Base-by-base conservation (phyloP, 441 rosid species). In the Breynia disticha region DNA sequence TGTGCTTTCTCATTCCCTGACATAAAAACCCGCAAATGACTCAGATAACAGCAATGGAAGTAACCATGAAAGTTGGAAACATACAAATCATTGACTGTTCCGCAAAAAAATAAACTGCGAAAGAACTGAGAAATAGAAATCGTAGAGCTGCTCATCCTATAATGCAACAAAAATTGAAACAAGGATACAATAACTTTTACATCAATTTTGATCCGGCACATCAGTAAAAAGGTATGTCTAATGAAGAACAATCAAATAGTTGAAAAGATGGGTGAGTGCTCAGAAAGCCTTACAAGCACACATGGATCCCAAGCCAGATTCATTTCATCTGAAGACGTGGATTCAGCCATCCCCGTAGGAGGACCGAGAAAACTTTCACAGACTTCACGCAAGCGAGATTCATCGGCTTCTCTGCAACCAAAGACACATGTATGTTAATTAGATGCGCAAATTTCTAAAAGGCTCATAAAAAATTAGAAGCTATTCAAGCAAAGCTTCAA, bases 351-450 rank as follows among this genome's bases (percentile, higher is more conserved):
- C 52, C 97, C 95, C 66, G 85, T 79, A 12, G 98, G 98, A 53
- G 97, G 98, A 60, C 98, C 97, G 52, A 88, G 88, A 79, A 89
- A 93, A 75, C 82, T 80, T 77, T 93, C 97, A 49, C 90, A 88
- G 19, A 86, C 81, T 79, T 93, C 98, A 48, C 97, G 83, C 61
- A 93, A 71, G 51, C 96, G 87, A 19, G 94, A 84, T 62, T 93
- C 97, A 21, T 88, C 98, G 32, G 95, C 83, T 78, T 91, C 98
- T 74, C 98, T 91, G 83, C 64, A 73, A 52, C 52, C 59, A 51
- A 37, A 48, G 48, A 22, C 59, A 51, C 16, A 48, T 5, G 56
- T 32, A 50, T 35, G 32, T 61, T 21, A 10, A n/a, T 53, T 16
- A 53, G n/a, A 4, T 32, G 10, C 45, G 4, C 9, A 52, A 28